Percentiles rank a stretch among this genome's conserved stretches.
Conservation (phyloP, 805 yeast species). For the Saturnispora sanitii region DNA sequence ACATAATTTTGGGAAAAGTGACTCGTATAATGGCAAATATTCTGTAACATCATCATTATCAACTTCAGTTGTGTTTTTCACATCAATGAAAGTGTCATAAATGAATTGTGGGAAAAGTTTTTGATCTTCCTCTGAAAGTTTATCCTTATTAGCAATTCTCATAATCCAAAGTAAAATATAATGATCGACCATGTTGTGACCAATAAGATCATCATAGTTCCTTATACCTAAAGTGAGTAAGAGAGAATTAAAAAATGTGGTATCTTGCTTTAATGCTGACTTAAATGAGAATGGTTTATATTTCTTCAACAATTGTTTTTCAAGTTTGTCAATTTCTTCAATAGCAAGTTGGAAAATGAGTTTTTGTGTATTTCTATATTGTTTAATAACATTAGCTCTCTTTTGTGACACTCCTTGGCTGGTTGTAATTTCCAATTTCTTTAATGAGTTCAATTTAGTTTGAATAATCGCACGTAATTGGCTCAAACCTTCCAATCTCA, state of each 20-base stretch:
- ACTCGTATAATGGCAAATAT: conserved; percentile 41
- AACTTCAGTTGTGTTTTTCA: conserved; percentile 28
- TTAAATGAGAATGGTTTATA: conserved; percentile 50
- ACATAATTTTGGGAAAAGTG: conserved; percentile 37
- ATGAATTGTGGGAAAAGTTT: conserved; percentile 46
- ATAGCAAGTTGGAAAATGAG: conserved; percentile 34
- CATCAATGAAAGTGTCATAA: conserved; percentile 17
- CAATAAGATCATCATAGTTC: conserved; percentile 41
- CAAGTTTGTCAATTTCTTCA: conserved; percentile 36
- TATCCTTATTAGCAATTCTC: conserved; percentile 40
- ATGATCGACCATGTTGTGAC: conserved; percentile 43
- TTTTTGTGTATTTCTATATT: conserved; percentile 42
- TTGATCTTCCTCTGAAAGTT: conserved; percentile 25
- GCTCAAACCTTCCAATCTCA: conserved; percentile 51
- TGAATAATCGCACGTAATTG: conserved; percentile 43
- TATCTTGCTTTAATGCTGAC: conserved; percentile 34
- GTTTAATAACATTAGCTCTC: conserved; percentile 29
- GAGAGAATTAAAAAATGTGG: conserved; percentile 32
- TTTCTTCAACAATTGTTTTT: conserved; percentile 34
- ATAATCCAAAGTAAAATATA: conserved; percentile 55
- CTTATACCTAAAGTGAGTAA: conserved; percentile 47
- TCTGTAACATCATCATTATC: conserved; percentile 46
- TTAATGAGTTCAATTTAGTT: conserved; percentile 37
- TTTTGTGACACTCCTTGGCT: conserved; percentile 15
- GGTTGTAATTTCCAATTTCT: conserved; percentile 22